Evolutionary conservation across 1,284 basidiomycete genomes (phyloP).

Genomic region (Cryptococcus wingfieldii): DNA sequence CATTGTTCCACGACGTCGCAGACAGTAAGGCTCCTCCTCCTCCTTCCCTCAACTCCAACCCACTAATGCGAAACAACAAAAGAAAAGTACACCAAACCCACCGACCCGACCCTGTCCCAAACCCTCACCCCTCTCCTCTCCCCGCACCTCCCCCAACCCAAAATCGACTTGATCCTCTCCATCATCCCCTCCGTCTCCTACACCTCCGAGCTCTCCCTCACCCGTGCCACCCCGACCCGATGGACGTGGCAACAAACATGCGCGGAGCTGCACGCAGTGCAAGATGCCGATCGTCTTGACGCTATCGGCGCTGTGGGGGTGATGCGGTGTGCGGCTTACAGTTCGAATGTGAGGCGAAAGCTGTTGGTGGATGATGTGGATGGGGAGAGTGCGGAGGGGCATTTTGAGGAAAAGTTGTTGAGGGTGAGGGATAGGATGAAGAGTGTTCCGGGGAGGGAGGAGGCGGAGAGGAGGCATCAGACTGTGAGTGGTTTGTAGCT

Average conservation of each 20-base stretch:
- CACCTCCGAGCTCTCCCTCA: conserved; percentile 73
- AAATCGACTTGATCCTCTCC: conserved; percentile 40
- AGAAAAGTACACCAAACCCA: conserved; percentile 38
- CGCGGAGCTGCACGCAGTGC: conserved; percentile 79
- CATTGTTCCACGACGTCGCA: conserved; percentile 78
- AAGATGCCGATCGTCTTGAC: conserved; percentile 87
- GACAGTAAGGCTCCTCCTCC: not conserved
- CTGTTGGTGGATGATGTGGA: conserved; percentile 9
- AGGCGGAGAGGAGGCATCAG: conserved; percentile 70
- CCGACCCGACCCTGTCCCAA: conserved; percentile 17
- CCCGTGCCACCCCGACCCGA: conserved; percentile 45
- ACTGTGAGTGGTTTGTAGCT: conserved; percentile 56
- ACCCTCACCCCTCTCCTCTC: conserved; percentile 28
- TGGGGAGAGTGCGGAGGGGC: conserved; percentile 63
- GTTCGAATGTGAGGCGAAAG: conserved; percentile 49
- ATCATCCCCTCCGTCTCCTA: conserved; percentile 81
- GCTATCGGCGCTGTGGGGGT: conserved; percentile 88
- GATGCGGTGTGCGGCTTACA: conserved; percentile 80
- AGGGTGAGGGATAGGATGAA: conserved; percentile 71
- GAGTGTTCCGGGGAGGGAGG: conserved; percentile 62
- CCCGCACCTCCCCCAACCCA: conserved; percentile 5
- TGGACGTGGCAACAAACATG: conserved; percentile 75
- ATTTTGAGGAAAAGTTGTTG: conserved; percentile 83
- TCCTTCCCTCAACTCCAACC: not conserved
- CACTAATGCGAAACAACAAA: not conserved